Evolutionary conservation across 345 rosid species (phyloP), one percentile per base, ranked within the genome.

Genomic region (Hypericum perforatum): DNA sequence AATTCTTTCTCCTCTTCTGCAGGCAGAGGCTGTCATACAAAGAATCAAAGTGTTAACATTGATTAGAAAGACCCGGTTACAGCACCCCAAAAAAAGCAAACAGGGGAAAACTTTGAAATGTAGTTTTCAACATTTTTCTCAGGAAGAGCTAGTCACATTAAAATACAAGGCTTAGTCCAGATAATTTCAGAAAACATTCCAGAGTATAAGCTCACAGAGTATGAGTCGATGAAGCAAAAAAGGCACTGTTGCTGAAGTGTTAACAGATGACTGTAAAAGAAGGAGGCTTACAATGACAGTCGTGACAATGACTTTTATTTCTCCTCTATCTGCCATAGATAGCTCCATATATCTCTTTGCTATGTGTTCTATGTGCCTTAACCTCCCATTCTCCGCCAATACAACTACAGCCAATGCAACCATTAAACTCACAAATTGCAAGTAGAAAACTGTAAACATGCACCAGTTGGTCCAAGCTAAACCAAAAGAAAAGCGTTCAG

Each of bases 251-350:
- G 32, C 32, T 22, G 0, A 16, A 52, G 15, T n/a, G 32, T 4
- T 22, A 22, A 22, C 32, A 22, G 32, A 4, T 22, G 32, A 22
- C 53, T 13, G 12, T 6, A 40, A 7, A 11, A 32, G 45, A 53
- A 49, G 36, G 45, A 12, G 66, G 72, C 97, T 80, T 78, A 88
- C 98, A 51, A 83, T 74, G 64, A 85, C 87, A 40, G 82, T 72
- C 55, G 94, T 92, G 38, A 88, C 91, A 57, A 76, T 64, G 37
- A 81, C 98, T 63, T 76, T 76, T 56, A 88, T 77, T 63, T 78
- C 86, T 63, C 97, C 97, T 61, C 49, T 92, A 46, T 88, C 94
- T 14, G 95, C 95, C 76, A 77, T 80, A 14, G 95, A 80, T 65
- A 92, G 71, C 74, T 85, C 80, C 57, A 57, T 40, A 56, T 83